phyloP scores from a whole-genome alignment of 192 early-diverging fungal species.

The Podila clonocystis region DNA sequence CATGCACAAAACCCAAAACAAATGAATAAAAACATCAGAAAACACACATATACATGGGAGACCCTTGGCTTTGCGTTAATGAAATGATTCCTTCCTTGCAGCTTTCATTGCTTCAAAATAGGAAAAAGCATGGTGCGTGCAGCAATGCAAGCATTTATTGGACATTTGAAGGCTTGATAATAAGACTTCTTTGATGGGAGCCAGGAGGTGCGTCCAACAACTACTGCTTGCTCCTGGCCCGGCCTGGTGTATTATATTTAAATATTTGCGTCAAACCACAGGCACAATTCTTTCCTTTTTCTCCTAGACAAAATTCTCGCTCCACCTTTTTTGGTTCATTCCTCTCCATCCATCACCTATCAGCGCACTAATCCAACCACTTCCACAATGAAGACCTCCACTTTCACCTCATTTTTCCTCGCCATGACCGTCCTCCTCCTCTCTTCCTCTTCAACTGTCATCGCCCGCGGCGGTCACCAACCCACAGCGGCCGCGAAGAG shows the following conservation, averaged over 20 bases:
- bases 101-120: neutral
- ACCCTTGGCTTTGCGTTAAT: constrained; percentile 6
- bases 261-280: neutral
- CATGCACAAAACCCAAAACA: too few relatives aligned
- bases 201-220: too few relatives aligned
- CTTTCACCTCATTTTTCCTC: neutral
- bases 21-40: too few relatives aligned
- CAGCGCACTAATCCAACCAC: neutral
- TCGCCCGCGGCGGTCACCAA: too few relatives aligned
- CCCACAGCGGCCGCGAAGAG: too few relatives aligned
- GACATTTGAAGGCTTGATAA: too few relatives aligned
- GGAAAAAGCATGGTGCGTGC: neutral
- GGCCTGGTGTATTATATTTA: too few relatives aligned
- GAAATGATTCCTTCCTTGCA: neutral
- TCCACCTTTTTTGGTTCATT: neutral
- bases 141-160: too few relatives aligned
- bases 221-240: too few relatives aligned
- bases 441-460: too few relatives aligned
- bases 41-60: too few relatives aligned
- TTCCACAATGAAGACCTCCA: constrained; percentile 1
- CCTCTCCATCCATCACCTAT: neutral
- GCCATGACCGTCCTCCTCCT: too few relatives aligned
- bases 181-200: neutral
- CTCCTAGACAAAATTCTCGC: neutral
- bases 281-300: neutral